These are phyloP conservation scores for Pseudogymnoascus sp. DNA, from an alignment of 2,329 filamentous ascomycete genomes.

Conservation along the genomic window DNA sequence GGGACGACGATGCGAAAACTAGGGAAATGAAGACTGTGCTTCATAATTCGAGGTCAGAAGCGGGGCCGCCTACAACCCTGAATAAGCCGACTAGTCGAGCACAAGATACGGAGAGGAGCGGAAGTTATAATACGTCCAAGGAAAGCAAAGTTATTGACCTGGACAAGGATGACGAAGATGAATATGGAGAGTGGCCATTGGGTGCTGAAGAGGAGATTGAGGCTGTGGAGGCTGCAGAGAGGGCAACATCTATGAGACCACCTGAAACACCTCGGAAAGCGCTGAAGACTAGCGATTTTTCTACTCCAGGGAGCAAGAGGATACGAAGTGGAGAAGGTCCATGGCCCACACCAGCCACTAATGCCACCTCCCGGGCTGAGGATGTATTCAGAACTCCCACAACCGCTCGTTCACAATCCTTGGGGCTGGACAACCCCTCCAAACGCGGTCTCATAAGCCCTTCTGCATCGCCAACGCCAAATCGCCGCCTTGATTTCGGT, in stretches of 20 bases:
- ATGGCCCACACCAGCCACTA: constrained; percentile 23
- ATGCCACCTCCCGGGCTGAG: constrained; percentile 11
- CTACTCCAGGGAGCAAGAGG: constrained; percentile 24
- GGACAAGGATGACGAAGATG: constrained; percentile 18
- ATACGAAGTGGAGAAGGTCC: constrained; percentile 18
- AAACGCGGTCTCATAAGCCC: constrained; percentile 15
- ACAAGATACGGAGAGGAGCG: not conserved
- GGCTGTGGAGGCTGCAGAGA: constrained; percentile 13
- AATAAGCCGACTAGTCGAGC: constrained; percentile 11
- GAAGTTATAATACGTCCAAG: not conserved
- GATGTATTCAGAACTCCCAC: constrained; percentile 19
- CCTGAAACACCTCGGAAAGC: constrained; percentile 24
- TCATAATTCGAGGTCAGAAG: constrained; percentile 38
- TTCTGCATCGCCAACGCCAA: constrained; percentile 21
- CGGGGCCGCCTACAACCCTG: not conserved
- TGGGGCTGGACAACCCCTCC: not conserved
- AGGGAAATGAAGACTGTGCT: constrained; percentile 39
- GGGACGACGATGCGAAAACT: constrained; percentile 43
- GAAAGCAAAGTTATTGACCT: constrained; percentile 7
- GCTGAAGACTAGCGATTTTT: constrained; percentile 14
- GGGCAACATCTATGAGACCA: not conserved
- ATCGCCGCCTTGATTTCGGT: constrained; percentile 12
- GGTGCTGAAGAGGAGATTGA: constrained; percentile 18
- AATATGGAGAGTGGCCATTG: constrained; percentile 23
- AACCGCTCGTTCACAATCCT: constrained; percentile 7